Evolutionary conservation across 441 rosid genomes (phyloP), one percentile per base, ranked within the genome.

Genomic region (Daphne laureola): DNA sequence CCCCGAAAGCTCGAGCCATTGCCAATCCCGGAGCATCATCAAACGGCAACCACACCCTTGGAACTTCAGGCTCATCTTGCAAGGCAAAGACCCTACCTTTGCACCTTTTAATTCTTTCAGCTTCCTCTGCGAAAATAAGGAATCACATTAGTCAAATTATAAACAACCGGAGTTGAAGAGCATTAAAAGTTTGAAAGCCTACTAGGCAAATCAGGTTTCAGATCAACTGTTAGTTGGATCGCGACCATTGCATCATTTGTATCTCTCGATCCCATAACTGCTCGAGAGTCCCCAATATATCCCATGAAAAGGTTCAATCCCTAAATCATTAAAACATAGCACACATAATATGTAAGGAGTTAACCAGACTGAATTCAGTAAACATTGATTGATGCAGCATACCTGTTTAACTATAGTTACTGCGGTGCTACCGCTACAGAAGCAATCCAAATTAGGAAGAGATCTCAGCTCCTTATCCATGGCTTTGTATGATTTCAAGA

Each of bases 1-100:
- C 99, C 14, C 99, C 99, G 57, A 94, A 94, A 18, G 99, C 99
- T 53, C 99, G 84, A 43, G 99, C 99, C 97, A 94, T 94, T 58
- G 99, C 99, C 17, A 94, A 69, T 46, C 99, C 99, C 38, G 97
- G 99, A 42, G 97, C 95, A 68, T 94, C 95, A 78, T 94, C 96
- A 67, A 76, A 87, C 53, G 99, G 99, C 77, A 94, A 66, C 99
- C 99, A 94, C 49, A 94, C 99, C 74, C 98, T 82, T 0, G 83
- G 69, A 52, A 94, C 99, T 73, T 90, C 99, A 47, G 99, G 99
- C 73, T 94, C 97, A 62, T 90, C 99, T 77, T 86, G 92, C 78
- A 90, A 51, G 4, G 97, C 96, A 70, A 90, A 94, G 35, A 94
- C 99, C 66, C 99, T 76, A 48, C 97, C 99, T 76, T 78, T 90